A percentile compares a stretch with the other conserved stretches of the same genome.
These are phyloP conservation scores for Alternaria triticimaculans DNA, from an alignment of 2,329 filamentous ascomycete species.

Conservation along the genomic window DNA sequence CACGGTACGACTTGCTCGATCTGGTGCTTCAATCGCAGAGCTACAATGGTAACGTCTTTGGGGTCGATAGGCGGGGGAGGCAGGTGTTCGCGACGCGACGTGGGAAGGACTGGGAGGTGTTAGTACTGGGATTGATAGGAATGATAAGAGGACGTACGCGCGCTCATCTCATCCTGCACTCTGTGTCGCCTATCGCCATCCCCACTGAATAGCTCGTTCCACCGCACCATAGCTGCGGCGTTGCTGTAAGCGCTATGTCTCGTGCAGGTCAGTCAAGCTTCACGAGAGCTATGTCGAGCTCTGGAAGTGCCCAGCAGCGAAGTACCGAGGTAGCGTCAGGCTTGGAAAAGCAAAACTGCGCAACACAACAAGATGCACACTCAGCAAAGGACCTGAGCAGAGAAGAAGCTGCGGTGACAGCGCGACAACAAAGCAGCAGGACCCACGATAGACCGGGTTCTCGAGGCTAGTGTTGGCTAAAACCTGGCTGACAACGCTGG, in stretches of 20 bases:
- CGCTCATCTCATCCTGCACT: slow-evolving; percentile 52
- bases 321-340: neutral
- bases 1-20: slow-evolving; percentile 89
- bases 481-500: slow-evolving; percentile 17
- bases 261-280: slow-evolving; percentile 1
- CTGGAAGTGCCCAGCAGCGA: neutral
- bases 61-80: slow-evolving; percentile 74
- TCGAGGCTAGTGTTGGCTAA: slow-evolving; percentile 17
- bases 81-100: slow-evolving; percentile 62
- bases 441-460: slow-evolving; percentile 4
- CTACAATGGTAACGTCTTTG: slow-evolving; percentile 84
- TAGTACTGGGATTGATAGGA: slow-evolving; percentile 7
- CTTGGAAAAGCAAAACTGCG: neutral
- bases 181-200: slow-evolving; percentile 49
- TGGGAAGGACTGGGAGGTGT: slow-evolving; percentile 66
- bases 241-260: neutral
- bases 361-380: neutral
- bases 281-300: neutral
- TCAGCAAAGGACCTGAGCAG: neutral
- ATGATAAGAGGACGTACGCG: slow-evolving; percentile 36
- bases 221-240: slow-evolving; percentile 45
- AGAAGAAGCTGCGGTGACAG: neutral
- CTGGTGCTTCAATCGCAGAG: slow-evolving; percentile 86
- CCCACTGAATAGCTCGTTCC: slow-evolving; percentile 46
- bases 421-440: slow-evolving; percentile 7